These are phyloP conservation scores for Termitomyces sp. DNA, from an alignment of 768 basidiomycete genomes.

Conservation along the genomic window DNA sequence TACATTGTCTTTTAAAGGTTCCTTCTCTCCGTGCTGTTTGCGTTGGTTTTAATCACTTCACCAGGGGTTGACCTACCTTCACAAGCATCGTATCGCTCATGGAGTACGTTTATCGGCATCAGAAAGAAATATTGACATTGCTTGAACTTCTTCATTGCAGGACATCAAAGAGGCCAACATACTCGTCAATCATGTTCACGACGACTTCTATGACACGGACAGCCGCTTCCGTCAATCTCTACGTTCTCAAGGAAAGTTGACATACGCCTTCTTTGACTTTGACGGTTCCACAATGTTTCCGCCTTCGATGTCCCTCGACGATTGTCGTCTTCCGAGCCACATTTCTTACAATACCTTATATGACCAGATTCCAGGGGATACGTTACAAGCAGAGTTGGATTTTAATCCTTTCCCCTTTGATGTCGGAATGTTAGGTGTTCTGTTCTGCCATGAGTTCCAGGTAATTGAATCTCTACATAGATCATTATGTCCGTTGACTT, in stretches of 20 bases:
- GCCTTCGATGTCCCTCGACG: no score
- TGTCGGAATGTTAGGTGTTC: no score
- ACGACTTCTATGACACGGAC: neutral
- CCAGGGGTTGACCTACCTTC: slow-evolving; percentile 16
- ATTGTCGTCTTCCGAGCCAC: neutral
- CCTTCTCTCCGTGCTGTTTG: neutral
- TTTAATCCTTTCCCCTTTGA: no score
- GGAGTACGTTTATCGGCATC: slow-evolving; percentile 14
- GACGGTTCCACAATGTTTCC: neutral
- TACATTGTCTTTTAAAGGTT: slow-evolving; percentile 14
- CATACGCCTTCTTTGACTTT: neutral
- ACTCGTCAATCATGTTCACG: neutral
- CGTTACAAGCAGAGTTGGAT: neutral
- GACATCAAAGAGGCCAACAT: neutral
- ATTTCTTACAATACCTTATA: neutral
- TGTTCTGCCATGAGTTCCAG: no score
- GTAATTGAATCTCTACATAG: no score
- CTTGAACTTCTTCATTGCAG: neutral
- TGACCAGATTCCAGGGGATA: no score
- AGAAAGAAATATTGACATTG: neutral
- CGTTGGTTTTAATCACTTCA: neutral
- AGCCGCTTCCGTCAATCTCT: neutral
- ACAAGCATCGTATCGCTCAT: slow-evolving; percentile 16
- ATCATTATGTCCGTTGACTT: no score
- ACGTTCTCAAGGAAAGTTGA: neutral